Evolutionary conservation across 139 green algal species (phyloP).

Genomic region (Chlorella sorokiniana): DNA sequence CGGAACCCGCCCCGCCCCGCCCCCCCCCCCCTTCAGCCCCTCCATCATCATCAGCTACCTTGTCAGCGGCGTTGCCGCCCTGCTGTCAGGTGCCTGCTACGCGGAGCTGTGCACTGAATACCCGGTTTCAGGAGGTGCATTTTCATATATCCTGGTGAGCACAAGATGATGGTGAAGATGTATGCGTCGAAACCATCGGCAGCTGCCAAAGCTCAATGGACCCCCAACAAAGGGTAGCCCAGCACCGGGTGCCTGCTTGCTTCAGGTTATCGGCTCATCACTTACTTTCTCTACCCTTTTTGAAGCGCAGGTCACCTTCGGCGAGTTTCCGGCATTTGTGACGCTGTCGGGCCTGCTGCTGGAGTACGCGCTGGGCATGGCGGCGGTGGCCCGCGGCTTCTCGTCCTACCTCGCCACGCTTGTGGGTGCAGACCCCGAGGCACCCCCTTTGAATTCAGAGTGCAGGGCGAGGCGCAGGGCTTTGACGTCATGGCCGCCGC

Average conservation of each 20-base stretch:
- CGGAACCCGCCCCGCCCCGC: background rate
- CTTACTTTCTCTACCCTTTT: too few species aligned
- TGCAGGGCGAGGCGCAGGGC: background rate
- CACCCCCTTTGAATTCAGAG: background rate
- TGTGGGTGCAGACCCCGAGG: background rate
- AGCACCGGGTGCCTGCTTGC: too few species aligned
- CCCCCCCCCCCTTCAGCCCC: constrained; percentile 7
- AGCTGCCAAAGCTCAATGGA: too few species aligned
- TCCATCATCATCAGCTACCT: constrained; percentile 38
- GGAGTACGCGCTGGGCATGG: constrained; percentile 43
- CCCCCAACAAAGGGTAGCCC: too few species aligned
- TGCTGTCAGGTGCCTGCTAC: constrained; percentile 37
- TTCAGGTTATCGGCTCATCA: too few species aligned
- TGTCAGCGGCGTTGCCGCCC: constrained; percentile 9
- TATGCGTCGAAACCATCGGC: too few species aligned
- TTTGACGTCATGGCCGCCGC: constrained; percentile 29
- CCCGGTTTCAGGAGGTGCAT: constrained; percentile 41
- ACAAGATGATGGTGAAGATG: background rate
- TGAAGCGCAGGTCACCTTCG: constrained; percentile 44
- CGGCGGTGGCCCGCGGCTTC: constrained; percentile 37
- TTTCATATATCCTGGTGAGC: constrained; percentile 35
- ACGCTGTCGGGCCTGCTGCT: constrained; percentile 34
- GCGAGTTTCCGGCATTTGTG: constrained; percentile 40
- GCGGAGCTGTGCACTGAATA: constrained; percentile 43
- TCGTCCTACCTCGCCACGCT: constrained; percentile 23